phyloP scores from a whole-genome alignment of 2,329 filamentous ascomycete genomes.

The Truncatella angustata region DNA sequence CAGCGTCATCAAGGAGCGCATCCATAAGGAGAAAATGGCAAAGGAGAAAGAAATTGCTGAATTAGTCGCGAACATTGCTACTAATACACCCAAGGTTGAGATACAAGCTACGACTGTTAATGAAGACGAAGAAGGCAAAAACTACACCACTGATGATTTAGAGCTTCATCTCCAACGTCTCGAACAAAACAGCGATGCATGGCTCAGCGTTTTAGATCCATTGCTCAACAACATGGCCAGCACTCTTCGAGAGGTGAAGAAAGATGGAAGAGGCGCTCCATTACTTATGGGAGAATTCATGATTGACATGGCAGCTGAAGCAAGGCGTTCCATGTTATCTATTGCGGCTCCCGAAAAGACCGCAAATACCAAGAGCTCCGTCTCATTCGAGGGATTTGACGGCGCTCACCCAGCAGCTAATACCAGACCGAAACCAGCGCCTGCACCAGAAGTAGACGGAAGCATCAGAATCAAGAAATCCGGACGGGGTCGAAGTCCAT shows the following conservation, averaged over 20 bases:
- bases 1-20: constrained; percentile 13
- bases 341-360: not conserved
- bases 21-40: constrained; percentile 16
- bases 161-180: constrained; percentile 16
- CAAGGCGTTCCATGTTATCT: constrained; percentile 3
- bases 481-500: not conserved
- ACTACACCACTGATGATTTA: constrained; percentile 12
- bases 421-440: not conserved
- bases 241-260: constrained; percentile 17
- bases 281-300: constrained; percentile 11
- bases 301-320: constrained; percentile 10
- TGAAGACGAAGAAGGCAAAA: not conserved
- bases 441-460: not conserved
- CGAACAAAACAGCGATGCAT: constrained; percentile 18
- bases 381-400: constrained; percentile 10
- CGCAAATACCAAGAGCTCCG: not conserved
- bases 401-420: constrained; percentile 7
- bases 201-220: constrained; percentile 15
- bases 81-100: not conserved
- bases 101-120: not conserved
- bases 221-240: constrained; percentile 19
- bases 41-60: constrained; percentile 17
- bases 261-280: constrained; percentile 11
- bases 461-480: constrained; percentile 4
- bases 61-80: constrained; percentile 15